Percentiles rank a stretch among this genome's conserved stretches.
phyloP scores from a whole-genome alignment of 78 protist genomes.

The Dictyostelium purpureum region DNA sequence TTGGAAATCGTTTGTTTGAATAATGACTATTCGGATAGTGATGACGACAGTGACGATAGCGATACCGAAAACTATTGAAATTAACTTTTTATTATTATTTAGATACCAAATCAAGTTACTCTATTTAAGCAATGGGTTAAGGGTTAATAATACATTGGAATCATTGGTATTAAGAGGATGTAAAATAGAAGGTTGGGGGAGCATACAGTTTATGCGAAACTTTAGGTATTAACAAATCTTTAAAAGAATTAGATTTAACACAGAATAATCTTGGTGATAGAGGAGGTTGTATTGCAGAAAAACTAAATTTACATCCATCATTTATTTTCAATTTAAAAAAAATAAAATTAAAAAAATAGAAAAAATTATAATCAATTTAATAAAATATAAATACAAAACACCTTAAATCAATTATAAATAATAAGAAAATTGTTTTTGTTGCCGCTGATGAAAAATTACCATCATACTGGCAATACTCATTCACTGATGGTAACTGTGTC shows the following conservation, averaged over 20 bases:
- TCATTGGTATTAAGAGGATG: background rate
- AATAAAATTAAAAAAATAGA: too few species aligned
- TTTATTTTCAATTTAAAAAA: too few species aligned
- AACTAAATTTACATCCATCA: background rate
- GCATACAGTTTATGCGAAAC: conserved; percentile 11
- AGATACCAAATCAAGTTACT: background rate
- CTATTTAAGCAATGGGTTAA: background rate
- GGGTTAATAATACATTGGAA: background rate
- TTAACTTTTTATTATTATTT: background rate
- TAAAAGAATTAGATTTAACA: background rate
- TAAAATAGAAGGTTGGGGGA: conserved; percentile 35
- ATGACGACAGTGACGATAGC: background rate
- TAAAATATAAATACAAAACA: too few species aligned
- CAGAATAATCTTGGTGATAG: background rate
- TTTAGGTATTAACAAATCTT: background rate
- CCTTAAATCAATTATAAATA: too few species aligned
- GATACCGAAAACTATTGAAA: background rate
- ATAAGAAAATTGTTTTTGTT: background rate
- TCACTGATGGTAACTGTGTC: background rate
- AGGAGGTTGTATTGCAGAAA: background rate
- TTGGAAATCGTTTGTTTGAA: background rate
- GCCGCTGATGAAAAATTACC: background rate
- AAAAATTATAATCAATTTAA: too few species aligned
- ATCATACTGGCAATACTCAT: conserved; percentile 3
- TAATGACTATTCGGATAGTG: background rate